Conservation (phyloP, 176 grass and related monocot genomes). For the Metroxylon sagu region DNA sequence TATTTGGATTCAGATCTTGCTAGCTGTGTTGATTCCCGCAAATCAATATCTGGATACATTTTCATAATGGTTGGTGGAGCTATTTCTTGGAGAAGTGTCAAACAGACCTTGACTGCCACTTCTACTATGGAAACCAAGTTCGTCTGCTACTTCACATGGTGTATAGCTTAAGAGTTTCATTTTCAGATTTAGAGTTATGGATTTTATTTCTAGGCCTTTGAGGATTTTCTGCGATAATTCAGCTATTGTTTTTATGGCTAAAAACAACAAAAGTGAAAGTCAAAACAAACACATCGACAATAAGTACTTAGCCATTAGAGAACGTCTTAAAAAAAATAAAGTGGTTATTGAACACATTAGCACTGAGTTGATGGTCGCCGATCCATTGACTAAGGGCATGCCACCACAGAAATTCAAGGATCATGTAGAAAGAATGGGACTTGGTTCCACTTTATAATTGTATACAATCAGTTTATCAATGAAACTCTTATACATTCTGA, state of each 20-base stretch:
- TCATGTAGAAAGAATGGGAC: background rate
- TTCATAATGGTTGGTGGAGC: background rate
- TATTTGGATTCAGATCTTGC: background rate
- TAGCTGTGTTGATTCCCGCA: background rate
- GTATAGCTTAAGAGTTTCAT: background rate
- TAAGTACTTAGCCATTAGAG: background rate
- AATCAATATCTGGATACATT: background rate
- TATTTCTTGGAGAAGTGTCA: background rate
- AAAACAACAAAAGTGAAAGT: background rate
- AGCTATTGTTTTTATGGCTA: too few species aligned
- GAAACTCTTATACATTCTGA: too few species aligned
- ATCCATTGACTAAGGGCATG: background rate
- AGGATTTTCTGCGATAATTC: background rate
- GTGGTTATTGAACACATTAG: background rate
- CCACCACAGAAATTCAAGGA: background rate
- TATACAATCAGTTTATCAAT: too few species aligned
- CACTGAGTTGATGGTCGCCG: background rate
- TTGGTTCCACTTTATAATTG: background rate
- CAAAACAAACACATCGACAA: background rate
- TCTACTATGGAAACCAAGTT: background rate
- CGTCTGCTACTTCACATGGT: background rate
- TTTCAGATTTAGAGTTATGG: background rate
- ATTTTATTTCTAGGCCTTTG: background rate
- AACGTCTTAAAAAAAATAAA: background rate
- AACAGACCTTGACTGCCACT: background rate